Evolutionary conservation across 306 rosid genomes (phyloP).

Genomic region (Trichosanthes cucumerina): DNA sequence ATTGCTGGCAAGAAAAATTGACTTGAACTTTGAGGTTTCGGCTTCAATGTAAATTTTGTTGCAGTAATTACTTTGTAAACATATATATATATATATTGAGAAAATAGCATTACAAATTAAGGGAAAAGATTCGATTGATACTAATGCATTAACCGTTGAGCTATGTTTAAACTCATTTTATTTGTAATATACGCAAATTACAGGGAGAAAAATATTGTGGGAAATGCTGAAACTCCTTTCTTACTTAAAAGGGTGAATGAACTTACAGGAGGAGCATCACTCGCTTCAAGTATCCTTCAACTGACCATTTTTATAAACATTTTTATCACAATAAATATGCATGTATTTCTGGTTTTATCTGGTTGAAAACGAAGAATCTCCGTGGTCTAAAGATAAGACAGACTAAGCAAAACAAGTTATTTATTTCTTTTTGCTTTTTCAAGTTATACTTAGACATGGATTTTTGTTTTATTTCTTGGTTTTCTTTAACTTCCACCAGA

Average conservation of each 20-base stretch:
- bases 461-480: background rate
- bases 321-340: background rate
- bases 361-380: background rate
- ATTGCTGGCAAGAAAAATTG: background rate
- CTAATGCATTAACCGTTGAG: background rate
- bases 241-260: constrained; percentile 68
- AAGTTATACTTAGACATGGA: background rate
- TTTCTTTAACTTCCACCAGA: constrained; percentile 50
- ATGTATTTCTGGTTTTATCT: background rate
- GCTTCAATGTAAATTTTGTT: background rate
- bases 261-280: constrained; percentile 80
- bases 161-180: background rate
- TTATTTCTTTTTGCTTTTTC: background rate
- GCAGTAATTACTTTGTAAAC: background rate
- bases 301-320: background rate
- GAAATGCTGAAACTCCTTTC: constrained; percentile 84
- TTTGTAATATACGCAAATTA: background rate
- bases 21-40: background rate
- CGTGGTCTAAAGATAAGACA: background rate
- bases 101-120: background rate
- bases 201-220: constrained; percentile 65
- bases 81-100: background rate
- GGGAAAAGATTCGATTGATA: background rate
- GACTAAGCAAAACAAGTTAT: background rate
- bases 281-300: constrained; percentile 72